A percentile compares a stretch with the other conserved stretches of the same genome.
phyloP scores from a whole-genome alignment of 768 basidiomycete genomes.

The Polyporus arcularius region DNA sequence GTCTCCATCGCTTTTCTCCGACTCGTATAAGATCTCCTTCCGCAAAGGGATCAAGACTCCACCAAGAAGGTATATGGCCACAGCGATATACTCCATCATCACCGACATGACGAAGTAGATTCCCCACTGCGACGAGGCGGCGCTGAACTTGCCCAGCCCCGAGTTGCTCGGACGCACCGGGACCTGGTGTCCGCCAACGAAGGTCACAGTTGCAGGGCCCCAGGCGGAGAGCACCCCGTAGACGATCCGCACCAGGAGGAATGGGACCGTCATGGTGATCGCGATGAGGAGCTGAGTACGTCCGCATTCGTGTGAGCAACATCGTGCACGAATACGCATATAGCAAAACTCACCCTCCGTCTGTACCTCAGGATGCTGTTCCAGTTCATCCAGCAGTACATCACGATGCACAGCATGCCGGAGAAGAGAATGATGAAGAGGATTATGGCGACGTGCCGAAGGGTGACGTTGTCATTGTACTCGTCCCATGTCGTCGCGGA shows the following conservation, averaged over 20 bases:
- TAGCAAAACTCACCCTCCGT: conserved; percentile 3
- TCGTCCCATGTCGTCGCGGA: conserved; percentile 12
- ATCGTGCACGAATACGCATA: background rate
- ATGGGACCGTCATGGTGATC: conserved; percentile 56
- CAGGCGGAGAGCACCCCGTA: conserved; percentile 62
- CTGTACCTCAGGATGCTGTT: conserved; percentile 9
- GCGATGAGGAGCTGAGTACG: conserved; percentile 56
- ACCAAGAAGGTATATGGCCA: conserved; percentile 42
- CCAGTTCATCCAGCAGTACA: background rate
- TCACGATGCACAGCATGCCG: conserved; percentile 27
- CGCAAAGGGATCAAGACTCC: conserved; percentile 23
- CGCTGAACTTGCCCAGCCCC: conserved; percentile 55
- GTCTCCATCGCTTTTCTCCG: background rate
- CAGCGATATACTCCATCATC: conserved; percentile 58
- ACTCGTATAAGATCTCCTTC: background rate
- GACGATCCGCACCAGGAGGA: conserved; percentile 55
- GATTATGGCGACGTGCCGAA: conserved; percentile 36
- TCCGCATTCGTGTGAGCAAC: conserved; percentile 31
- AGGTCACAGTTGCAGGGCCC: conserved; percentile 41
- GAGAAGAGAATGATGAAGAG: conserved; percentile 41
- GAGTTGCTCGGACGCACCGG: conserved; percentile 25
- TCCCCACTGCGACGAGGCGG: conserved; percentile 57
- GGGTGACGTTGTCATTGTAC: conserved; percentile 25
- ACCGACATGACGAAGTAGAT: conserved; percentile 60
- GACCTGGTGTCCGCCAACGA: conserved; percentile 30